Conservation (phyloP, 73 alveolate species). For the Urostyla sp. region DNA sequence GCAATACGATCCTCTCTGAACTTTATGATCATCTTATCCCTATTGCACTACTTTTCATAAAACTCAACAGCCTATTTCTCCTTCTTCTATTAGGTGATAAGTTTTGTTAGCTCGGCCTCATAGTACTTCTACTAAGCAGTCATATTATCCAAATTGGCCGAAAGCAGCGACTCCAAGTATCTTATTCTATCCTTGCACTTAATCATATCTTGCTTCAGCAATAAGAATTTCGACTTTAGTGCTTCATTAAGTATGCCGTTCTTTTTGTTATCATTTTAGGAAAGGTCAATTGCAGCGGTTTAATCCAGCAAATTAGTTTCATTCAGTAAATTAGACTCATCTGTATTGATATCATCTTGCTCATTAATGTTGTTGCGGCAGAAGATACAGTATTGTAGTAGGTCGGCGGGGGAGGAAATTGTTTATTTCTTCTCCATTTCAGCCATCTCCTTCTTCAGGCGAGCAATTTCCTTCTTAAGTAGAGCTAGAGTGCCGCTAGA, state of each 20-base stretch:
- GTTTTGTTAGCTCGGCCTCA: slow-evolving; percentile 25
- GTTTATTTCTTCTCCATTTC: slow-evolving; percentile 37
- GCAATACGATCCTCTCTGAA: slow-evolving; percentile 61
- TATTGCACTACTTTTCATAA: slow-evolving; percentile 60
- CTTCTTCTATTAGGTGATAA: neutral
- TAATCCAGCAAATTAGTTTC: too few species aligned
- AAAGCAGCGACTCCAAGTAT: slow-evolving; percentile 34
- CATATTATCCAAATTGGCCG: slow-evolving; percentile 43
- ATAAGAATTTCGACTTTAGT: slow-evolving; percentile 8
- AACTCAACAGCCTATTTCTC: slow-evolving; percentile 28
- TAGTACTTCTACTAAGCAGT: slow-evolving; percentile 37
- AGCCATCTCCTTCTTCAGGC: slow-evolving; percentile 71
- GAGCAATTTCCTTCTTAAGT: slow-evolving; percentile 71
- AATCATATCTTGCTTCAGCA: slow-evolving; percentile 7
- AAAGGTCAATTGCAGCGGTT: too few species aligned
- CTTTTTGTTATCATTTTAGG: too few species aligned
- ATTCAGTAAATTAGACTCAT: too few species aligned
- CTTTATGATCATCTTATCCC: slow-evolving; percentile 72
- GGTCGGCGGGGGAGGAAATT: too few species aligned
- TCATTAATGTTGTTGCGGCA: too few species aligned
- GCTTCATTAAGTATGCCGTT: slow-evolving; percentile 13
- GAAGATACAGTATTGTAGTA: too few species aligned
- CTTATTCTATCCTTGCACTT: slow-evolving; percentile 22
- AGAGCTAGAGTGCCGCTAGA: slow-evolving; percentile 74
- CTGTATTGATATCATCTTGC: too few species aligned